Evolutionary conservation across 495 filamentous ascomycete species (phyloP).

Genomic region (Neurospora sp.): DNA sequence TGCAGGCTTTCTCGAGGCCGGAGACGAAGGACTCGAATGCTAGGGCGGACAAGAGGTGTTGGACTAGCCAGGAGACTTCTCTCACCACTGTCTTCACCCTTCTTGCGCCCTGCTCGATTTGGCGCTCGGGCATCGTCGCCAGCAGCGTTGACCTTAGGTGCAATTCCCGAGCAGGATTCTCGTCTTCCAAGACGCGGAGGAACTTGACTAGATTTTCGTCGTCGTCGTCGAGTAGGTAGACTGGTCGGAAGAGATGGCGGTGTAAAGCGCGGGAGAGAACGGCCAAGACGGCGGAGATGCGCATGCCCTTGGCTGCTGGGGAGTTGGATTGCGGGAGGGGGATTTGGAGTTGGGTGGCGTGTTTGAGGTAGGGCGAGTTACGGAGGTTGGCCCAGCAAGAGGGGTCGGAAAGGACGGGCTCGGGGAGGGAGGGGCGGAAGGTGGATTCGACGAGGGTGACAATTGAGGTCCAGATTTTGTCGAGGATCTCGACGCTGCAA

Average conservation of each 20-base stretch:
- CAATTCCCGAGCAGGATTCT: slow-evolving; percentile 23
- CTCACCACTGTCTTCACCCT: slow-evolving; percentile 26
- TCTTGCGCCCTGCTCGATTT: slow-evolving; percentile 17
- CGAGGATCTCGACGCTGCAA: slow-evolving; percentile 22
- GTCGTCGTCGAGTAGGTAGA: slow-evolving; percentile 26
- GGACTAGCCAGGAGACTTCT: slow-evolving; percentile 29
- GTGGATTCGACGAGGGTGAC: slow-evolving; percentile 25
- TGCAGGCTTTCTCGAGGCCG: slow-evolving; percentile 24
- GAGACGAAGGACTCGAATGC: slow-evolving; percentile 24
- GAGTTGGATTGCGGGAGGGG: slow-evolving; percentile 27
- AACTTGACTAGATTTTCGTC: slow-evolving; percentile 22
- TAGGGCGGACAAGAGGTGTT: slow-evolving; percentile 23
- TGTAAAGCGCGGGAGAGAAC: slow-evolving; percentile 27
- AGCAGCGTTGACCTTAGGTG: slow-evolving; percentile 23
- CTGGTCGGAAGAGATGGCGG: slow-evolving; percentile 26
- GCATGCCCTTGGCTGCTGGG: slow-evolving; percentile 28
- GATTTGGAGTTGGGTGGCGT: slow-evolving; percentile 23
- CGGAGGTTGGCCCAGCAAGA: slow-evolving; percentile 31
- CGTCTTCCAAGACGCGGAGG: slow-evolving; percentile 23
- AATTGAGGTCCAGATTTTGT: slow-evolving; percentile 30
- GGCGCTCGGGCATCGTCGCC: slow-evolving; percentile 20
- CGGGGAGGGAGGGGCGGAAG: slow-evolving; percentile 27
- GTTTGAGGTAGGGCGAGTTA: slow-evolving; percentile 26
- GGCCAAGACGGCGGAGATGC: slow-evolving; percentile 26
- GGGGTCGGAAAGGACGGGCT: slow-evolving; percentile 19